Percentiles rank a stretch among this genome's conserved stretches.
phyloP scores from a whole-genome alignment of 495 filamentous ascomycete genomes.

The Neurospora sp. region DNA sequence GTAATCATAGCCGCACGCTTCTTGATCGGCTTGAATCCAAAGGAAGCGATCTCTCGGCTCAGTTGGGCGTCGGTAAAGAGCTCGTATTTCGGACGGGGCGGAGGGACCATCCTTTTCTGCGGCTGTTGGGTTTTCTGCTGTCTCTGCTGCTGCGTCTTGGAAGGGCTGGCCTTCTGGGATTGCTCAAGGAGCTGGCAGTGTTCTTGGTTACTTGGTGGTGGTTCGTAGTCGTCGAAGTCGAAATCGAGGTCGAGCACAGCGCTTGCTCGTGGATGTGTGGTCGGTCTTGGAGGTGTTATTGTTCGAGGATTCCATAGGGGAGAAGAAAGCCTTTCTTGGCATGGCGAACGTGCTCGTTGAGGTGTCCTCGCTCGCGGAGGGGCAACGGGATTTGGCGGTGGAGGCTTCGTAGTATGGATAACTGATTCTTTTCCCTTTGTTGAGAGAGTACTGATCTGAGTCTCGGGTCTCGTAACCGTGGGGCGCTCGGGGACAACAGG shows the following conservation, averaged over 20 bases:
- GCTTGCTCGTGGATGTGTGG: not conserved
- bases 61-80: slow-evolving; percentile 55
- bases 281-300: not conserved
- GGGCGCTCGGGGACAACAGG: not conserved
- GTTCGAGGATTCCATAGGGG: not conserved
- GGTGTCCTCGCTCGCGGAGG: not conserved
- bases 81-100: slow-evolving; percentile 46
- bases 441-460: not conserved
- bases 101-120: slow-evolving; percentile 16
- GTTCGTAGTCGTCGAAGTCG: slow-evolving; percentile 9
- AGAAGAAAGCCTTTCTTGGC: not conserved
- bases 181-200: slow-evolving; percentile 14
- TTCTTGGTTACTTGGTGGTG: slow-evolving; percentile 26
- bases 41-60: slow-evolving; percentile 48
- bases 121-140: not conserved
- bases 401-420: not conserved
- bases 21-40: slow-evolving; percentile 68
- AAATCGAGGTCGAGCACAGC: not conserved
- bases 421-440: not conserved
- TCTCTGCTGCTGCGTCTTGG: not conserved
- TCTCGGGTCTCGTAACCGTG: not conserved
- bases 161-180: slow-evolving; percentile 7
- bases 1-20: slow-evolving; percentile 61
- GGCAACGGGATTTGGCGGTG: not conserved
- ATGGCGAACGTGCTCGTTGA: not conserved